Evolutionary conservation across 768 basidiomycete genomes (phyloP), one percentile per base, ranked within the genome.

Genomic region (Serpula lacrymans): DNA sequence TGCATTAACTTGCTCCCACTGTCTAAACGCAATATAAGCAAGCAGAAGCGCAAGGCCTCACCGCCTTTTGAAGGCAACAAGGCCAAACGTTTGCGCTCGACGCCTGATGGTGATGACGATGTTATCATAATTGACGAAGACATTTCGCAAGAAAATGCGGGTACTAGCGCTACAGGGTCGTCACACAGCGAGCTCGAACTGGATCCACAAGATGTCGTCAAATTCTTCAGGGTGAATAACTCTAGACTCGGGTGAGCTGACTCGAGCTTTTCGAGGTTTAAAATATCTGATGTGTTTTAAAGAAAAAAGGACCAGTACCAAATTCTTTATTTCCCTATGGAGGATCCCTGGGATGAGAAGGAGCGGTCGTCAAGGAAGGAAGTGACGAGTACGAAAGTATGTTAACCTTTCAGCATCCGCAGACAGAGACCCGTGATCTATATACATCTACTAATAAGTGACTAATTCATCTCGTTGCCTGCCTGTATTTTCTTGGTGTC

Each of bases 251-350:
- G 59, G 82, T 77, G 27, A 53, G 74, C 63, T 17, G n/a, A n/a
- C n/a, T n/a, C n/a, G 10, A 10, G 28, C 14, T 29, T 18, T n/a
- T n/a, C n/a, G n/a, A n/a, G n/a, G n/a, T n/a, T n/a, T n/a, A n/a
- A n/a, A n/a, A n/a, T n/a, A n/a, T n/a, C n/a, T n/a, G n/a, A n/a
- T 12, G 12, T 28, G 17, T 11, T 5, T 41, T 44, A 13, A 28
- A 63, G 63, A 45, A 49, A 42, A 29, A 52, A 71, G 49, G 65
- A 75, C 43, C 70, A 84, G 32, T 92, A 88, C 55, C 92, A 96
- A 57, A 77, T 95, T 13, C 68, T 96, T 22, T 85, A 81, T 52
- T 92, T 93, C 51, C 84, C 88, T 1, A 74, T 92, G 64, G 72
- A 69, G 0, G 65, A 71, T 2, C 80, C 86, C 5, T 62, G 92